A percentile compares a stretch with the other conserved stretches of the same genome.
phyloP scores from a whole-genome alignment of 2,329 filamentous ascomycete genomes.

The Septoria petroselini region DNA sequence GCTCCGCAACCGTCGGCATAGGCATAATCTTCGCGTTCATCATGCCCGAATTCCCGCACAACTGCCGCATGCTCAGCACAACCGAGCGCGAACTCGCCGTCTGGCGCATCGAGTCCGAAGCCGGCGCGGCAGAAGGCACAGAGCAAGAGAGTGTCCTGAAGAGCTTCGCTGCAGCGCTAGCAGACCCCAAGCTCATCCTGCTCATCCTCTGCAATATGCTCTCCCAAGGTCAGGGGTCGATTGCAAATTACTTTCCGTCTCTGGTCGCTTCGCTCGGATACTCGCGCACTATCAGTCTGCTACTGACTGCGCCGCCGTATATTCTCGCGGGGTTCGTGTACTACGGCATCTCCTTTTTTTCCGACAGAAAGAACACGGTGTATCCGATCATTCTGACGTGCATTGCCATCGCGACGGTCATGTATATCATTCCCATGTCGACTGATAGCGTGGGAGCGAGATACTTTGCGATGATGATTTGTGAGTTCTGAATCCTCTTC shows the following conservation, averaged over 20 bases:
- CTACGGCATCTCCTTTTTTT: conserved; percentile 11
- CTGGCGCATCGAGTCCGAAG: conserved; percentile 34
- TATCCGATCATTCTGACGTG: conserved; percentile 7
- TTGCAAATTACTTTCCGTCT: conserved; percentile 35
- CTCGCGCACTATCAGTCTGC: conserved; percentile 31
- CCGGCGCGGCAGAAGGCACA: conserved; percentile 24
- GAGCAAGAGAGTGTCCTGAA: conserved; percentile 28
- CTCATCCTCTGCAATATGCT: conserved; percentile 37
- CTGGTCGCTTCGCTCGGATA: conserved; percentile 36
- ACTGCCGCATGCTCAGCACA: conserved; percentile 29
- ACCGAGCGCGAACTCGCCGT: conserved; percentile 32
- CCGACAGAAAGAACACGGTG: conserved; percentile 9
- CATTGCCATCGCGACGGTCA: conserved; percentile 35
- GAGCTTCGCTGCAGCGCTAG: conserved; percentile 32
- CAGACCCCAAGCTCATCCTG: conserved; percentile 36
- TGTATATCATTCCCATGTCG: conserved; percentile 31
- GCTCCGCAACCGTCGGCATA: conserved; percentile 9
- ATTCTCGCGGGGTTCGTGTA: conserved; percentile 29
- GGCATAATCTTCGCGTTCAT: conserved; percentile 13
- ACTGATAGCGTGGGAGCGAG: conserved; percentile 23
- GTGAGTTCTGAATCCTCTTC: too few species aligned
- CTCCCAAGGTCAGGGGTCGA: conserved; percentile 33
- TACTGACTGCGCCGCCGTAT: conserved; percentile 37
- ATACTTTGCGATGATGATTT: conserved; percentile 17
- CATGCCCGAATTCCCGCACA: conserved; percentile 39